Conservation (phyloP, 805 yeast species). For the Saturnispora silvae region DNA sequence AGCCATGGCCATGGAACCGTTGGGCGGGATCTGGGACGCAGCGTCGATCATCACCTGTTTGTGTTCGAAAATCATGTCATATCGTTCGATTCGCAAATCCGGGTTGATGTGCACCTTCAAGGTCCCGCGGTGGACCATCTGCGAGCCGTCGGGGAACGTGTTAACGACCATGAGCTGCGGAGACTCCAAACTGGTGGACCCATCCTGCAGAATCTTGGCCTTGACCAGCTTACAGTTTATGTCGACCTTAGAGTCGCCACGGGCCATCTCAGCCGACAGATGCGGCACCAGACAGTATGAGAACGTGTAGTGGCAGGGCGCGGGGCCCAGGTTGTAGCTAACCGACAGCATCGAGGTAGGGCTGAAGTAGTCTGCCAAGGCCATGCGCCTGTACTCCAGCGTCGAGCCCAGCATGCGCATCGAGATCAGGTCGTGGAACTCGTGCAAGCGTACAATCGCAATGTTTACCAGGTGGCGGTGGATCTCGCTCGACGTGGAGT, state of each 20-base stretch:
- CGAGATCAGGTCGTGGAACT: conserved; percentile 35
- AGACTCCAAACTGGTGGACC: conserved; percentile 44
- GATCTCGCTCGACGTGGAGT: conserved; percentile 15
- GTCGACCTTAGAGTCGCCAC: conserved; percentile 43
- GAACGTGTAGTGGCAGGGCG: conserved; percentile 51
- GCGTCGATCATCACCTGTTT: not conserved
- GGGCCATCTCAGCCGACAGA: conserved; percentile 41
- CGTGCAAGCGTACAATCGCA: conserved; percentile 41
- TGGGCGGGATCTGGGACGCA: not conserved
- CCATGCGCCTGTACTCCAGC: conserved; percentile 39
- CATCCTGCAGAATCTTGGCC: conserved; percentile 43
- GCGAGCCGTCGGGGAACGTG: conserved; percentile 61
- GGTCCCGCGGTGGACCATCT: conserved; percentile 50
- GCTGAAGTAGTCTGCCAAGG: conserved; percentile 41
- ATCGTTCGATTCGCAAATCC: conserved; percentile 57
- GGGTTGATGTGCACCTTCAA: conserved; percentile 53
- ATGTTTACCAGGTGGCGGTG: conserved; percentile 32
- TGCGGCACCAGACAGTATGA: conserved; percentile 56
- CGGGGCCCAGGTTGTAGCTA: conserved; percentile 35
- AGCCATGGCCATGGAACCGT: conserved; percentile 15
- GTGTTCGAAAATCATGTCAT: conserved; percentile 40
- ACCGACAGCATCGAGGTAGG: conserved; percentile 40
- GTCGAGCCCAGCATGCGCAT: conserved; percentile 30
- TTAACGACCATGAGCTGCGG: conserved; percentile 38
- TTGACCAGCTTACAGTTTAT: conserved; percentile 37